Evolutionary conservation across 768 basidiomycete species (phyloP), one percentile per base, ranked within the genome.

Genomic region (Pleurotus ostreatus): DNA sequence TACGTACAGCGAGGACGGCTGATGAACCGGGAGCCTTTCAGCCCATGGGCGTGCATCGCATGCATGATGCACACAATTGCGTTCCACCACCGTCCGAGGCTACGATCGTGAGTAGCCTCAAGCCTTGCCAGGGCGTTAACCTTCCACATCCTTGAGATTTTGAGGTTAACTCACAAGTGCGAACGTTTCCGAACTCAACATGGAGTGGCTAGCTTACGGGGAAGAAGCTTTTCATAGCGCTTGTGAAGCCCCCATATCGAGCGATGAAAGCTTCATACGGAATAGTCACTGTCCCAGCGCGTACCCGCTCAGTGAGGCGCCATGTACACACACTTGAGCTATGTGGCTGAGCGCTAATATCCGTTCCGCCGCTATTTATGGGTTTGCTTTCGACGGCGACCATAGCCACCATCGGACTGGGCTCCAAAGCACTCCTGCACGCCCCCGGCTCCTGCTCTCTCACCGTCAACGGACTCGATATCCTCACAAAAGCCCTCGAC

Each of bases 381-480:
- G 67, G 71, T 57, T 55, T 82, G 55, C 68, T 84, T 58, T 86
- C 90, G 23, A 77, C 78, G 16, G 72, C 80, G 49, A 87, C 85
- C 12, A 75, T 91, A 46, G 76, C 82, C 26, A 68, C 81, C 23
- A 80, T 92, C 46, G 93, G 92, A 44, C 81, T 92, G 51, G 75
- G 82, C 38, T 93, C 84, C 75, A 95, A 94, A 65, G 78, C 86
- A 6, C 85, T 91, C 63, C 77, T 94, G 47, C 81, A 82, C 49
- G 74, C 82, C 2, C 51, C 51, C 18, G 85, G 84, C 4, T 78
- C 87, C 44, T 84, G 82, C 57, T 80, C 85, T 1, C 74, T 94
- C 53, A 76, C 83, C 4, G 86, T 96, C 51, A 78, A 77, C 34
- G 92, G 94, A 18, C 70, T 94, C 11, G 77, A 82, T 5, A 73